Percentiles rank a stretch among this genome's conserved stretches.
These are phyloP conservation scores for Amanita pallidorosea DNA, from an alignment of 768 basidiomycete species.

Conservation along the genomic window DNA sequence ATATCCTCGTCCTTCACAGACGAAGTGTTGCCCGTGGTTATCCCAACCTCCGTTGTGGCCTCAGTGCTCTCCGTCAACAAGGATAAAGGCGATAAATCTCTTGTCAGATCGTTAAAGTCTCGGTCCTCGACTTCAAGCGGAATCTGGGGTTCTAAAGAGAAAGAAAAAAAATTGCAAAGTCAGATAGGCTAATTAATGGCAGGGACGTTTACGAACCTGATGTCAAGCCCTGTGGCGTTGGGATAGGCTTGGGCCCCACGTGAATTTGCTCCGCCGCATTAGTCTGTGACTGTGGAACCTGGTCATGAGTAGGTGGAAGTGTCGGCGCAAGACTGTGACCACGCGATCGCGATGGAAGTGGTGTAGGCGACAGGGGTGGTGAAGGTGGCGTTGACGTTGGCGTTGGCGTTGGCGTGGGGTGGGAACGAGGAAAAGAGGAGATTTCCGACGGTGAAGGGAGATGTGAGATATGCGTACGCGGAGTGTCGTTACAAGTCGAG, in stretches of 20 bases:
- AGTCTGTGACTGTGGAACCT: not conserved
- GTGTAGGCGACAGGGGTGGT: not conserved
- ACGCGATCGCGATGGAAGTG: not conserved
- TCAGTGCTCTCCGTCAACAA: not conserved
- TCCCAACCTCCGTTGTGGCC: not conserved
- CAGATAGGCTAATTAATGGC: not conserved
- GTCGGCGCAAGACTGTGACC: not conserved
- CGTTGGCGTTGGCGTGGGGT: not conserved
- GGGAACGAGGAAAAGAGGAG: not conserved
- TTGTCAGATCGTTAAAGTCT: not conserved
- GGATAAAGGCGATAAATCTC: constrained; percentile 1
- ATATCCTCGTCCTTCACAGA: no score
- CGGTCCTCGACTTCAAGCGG: not conserved
- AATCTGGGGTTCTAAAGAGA: not conserved
- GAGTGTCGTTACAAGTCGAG: not conserved
- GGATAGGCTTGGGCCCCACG: not conserved
- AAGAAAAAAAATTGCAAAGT: not conserved
- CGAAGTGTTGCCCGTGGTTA: not conserved
- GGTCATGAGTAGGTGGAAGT: not conserved
- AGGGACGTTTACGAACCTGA: not conserved
- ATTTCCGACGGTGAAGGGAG: not conserved
- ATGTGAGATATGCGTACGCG: not conserved
- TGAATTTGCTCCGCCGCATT: not conserved
- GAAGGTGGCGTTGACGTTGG: not conserved
- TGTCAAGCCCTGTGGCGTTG: not conserved